Evolutionary conservation across 108 stramenopile species (phyloP).

Genomic region (Bacterosira constricta): DNA sequence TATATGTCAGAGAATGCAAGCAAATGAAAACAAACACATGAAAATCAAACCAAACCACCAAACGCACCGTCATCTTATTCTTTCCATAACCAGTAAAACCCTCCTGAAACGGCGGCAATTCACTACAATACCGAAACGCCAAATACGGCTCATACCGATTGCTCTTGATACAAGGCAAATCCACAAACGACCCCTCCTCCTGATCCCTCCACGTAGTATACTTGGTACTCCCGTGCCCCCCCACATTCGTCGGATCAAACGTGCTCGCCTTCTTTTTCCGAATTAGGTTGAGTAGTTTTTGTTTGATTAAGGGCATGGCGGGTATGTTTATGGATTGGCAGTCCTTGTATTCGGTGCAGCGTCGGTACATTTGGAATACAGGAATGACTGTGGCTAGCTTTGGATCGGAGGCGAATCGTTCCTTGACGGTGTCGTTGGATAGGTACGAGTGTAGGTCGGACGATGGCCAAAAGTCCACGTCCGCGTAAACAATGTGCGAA

Average conservation of each 20-base stretch:
- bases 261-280: slow-evolving; percentile 34
- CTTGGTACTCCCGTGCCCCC: slow-evolving; percentile 81
- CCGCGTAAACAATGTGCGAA: slow-evolving; percentile 80
- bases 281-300: slow-evolving; percentile 43
- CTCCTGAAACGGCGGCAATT: slow-evolving; percentile 79
- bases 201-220: slow-evolving; percentile 66
- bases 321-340: slow-evolving; percentile 73
- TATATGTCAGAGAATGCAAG: neutral
- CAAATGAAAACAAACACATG: neutral
- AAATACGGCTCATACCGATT: slow-evolving; percentile 90
- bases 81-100: slow-evolving; percentile 85
- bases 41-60: neutral
- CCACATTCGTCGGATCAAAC: slow-evolving; percentile 84
- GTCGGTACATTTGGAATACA: slow-evolving; percentile 76
- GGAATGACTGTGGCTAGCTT: slow-evolving; percentile 76
- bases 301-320: slow-evolving; percentile 56
- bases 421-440: slow-evolving; percentile 13
- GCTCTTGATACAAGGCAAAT: slow-evolving; percentile 70
- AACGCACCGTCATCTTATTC: slow-evolving; percentile 69
- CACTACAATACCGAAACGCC: slow-evolving; percentile 68
- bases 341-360: slow-evolving; percentile 57
- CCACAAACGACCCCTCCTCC: slow-evolving; percentile 41
- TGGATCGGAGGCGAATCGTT: slow-evolving; percentile 47
- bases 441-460: slow-evolving; percentile 64
- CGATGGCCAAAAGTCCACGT: slow-evolving; percentile 91